Conservation (phyloP, 1,284 basidiomycete species). For the Apiotrichum porosum region DNA sequence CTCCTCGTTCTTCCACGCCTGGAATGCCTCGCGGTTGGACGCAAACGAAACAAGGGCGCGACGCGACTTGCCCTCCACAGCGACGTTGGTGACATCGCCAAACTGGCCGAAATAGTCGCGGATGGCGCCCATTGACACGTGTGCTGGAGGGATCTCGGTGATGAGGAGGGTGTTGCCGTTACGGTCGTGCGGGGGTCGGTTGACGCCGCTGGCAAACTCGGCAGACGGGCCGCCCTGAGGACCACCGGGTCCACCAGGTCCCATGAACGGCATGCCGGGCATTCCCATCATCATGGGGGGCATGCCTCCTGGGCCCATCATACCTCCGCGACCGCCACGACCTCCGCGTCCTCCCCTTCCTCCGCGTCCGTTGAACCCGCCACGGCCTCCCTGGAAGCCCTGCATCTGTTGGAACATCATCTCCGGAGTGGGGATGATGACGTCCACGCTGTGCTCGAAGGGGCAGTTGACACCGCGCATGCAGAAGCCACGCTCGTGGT, state of each 20-base stretch:
- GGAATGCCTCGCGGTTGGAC: constrained; percentile 75
- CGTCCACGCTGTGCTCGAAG: constrained; percentile 74
- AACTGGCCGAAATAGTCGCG: constrained; percentile 89
- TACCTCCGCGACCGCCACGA: constrained; percentile 34
- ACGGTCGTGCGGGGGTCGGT: constrained; percentile 49
- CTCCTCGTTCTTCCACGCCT: constrained; percentile 87
- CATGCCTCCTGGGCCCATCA: constrained; percentile 14
- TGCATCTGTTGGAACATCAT: constrained; percentile 44
- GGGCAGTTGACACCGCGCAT: constrained; percentile 84
- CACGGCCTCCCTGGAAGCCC: constrained; percentile 29
- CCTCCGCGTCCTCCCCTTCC: constrained; percentile 51
- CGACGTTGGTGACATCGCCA: constrained; percentile 88
- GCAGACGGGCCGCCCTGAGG: neutral
- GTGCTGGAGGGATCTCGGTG: constrained; percentile 85
- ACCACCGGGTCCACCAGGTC: constrained; percentile 4
- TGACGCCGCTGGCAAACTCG: constrained; percentile 15
- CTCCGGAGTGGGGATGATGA: constrained; percentile 52
- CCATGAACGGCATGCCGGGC: constrained; percentile 10
- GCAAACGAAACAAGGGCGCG: constrained; percentile 80
- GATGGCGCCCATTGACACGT: constrained; percentile 70
- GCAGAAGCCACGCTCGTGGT: constrained; percentile 86
- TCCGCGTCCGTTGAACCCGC: constrained; percentile 48
- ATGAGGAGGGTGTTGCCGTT: constrained; percentile 83
- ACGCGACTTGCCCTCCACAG: constrained; percentile 71
- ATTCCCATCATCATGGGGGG: neutral